Evolutionary conservation across 768 basidiomycete species (phyloP).

Genomic region (Boletus rex-veris): DNA sequence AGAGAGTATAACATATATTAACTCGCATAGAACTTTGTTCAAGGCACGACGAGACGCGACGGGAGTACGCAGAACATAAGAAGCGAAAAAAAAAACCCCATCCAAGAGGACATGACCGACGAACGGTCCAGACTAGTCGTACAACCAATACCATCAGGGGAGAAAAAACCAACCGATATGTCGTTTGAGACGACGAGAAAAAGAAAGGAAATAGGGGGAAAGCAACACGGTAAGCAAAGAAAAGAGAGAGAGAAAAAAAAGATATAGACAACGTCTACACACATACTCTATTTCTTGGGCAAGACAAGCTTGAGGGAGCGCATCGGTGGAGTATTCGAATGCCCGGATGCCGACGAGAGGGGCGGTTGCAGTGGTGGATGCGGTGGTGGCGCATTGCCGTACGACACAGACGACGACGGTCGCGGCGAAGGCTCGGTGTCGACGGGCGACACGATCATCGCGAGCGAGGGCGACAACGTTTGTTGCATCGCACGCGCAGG

Average conservation of each 20-base stretch:
- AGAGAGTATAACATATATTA: background rate
- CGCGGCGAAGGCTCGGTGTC: constrained; percentile 34
- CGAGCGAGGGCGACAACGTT: constrained; percentile 33
- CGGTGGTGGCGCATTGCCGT: constrained; percentile 1
- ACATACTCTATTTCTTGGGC: constrained; percentile 27
- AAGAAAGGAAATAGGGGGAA: background rate
- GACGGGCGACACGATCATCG: constrained; percentile 35
- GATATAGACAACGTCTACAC: background rate
- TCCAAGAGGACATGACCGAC: background rate
- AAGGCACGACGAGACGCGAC: background rate
- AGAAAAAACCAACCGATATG: background rate
- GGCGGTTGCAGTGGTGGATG: constrained; percentile 13
- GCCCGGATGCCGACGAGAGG: constrained; percentile 3
- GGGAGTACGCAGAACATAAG: background rate
- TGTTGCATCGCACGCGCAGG: constrained; percentile 33
- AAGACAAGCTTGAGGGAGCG: constrained; percentile 31
- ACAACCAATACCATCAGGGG: constrained; percentile 1
- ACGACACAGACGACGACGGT: constrained; percentile 27
- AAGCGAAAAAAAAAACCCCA: background rate
- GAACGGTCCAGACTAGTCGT: constrained; percentile 7
- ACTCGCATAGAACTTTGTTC: background rate
- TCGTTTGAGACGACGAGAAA: background rate
- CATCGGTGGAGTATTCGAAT: constrained; percentile 28
- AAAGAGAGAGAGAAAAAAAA: background rate
- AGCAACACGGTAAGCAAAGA: background rate